Conservation (phyloP, 352 stramenopile species). For the Globisporangium heterothallicum region DNA sequence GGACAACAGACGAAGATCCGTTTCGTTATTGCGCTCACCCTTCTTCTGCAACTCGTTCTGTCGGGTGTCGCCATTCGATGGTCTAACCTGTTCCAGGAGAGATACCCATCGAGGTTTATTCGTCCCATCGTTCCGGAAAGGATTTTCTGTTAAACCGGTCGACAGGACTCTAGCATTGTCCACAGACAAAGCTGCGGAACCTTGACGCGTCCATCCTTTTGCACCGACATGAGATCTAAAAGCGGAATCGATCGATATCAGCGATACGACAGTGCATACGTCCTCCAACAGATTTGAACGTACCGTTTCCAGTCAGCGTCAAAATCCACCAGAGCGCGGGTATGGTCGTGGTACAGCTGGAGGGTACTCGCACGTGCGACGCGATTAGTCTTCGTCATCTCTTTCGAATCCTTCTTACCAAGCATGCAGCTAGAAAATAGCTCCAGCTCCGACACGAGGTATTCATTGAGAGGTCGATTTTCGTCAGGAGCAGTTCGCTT, state of each 20-base stretch:
- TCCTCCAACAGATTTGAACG: constrained; percentile 3
- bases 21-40: neutral
- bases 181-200: neutral
- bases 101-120: neutral
- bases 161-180: neutral
- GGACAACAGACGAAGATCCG: constrained; percentile 14
- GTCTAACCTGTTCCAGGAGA: neutral
- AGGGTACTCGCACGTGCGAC: constrained; percentile 31
- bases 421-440: constrained; percentile 33
- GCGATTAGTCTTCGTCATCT: constrained; percentile 12
- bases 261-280: constrained; percentile 7
- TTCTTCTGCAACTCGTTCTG: neutral
- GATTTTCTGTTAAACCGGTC: constrained; percentile 2
- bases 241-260: constrained; percentile 1
- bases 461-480: constrained; percentile 41
- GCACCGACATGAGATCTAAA: constrained; percentile 4
- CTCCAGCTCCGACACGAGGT: constrained; percentile 43
- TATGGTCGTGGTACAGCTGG: constrained; percentile 45
- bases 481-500: constrained; percentile 22
- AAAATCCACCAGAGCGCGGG: constrained; percentile 43
- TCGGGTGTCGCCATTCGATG: neutral
- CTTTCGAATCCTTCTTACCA: constrained; percentile 2
- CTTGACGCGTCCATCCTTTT: neutral
- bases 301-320: constrained; percentile 49
- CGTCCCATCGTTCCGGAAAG: constrained; percentile 5